Conservation (phyloP, 768 basidiomycete genomes). For the Mrakia hoshinonis region DNA sequence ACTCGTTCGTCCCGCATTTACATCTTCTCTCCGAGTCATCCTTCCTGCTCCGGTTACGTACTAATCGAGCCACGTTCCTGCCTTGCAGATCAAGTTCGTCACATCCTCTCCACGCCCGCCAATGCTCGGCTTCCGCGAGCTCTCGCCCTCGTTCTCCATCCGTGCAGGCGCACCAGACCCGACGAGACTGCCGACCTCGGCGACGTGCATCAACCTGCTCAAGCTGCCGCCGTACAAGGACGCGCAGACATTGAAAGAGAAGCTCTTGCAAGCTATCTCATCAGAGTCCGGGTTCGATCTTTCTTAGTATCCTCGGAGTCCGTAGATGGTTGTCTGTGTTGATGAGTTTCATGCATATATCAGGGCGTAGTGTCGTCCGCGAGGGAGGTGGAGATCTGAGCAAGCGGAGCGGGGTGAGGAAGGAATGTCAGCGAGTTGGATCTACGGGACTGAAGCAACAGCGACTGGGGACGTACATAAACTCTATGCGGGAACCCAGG, state of each 20-base stretch:
- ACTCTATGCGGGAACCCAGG: no score
- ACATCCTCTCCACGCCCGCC: constrained; percentile 44
- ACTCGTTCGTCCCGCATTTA: not conserved
- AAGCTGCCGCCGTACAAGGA: constrained; percentile 70
- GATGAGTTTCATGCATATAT: not conserved
- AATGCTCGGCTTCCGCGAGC: constrained; percentile 40
- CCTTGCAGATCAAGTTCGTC: constrained; percentile 60
- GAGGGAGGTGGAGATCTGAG: no score
- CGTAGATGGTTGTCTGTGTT: no score
- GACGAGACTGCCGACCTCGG: constrained; percentile 44
- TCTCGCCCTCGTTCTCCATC: constrained; percentile 80
- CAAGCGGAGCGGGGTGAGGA: no score
- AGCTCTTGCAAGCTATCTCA: constrained; percentile 76
- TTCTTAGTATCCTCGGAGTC: no score
- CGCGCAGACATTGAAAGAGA: constrained; percentile 58
- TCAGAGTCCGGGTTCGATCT: constrained; percentile 88
- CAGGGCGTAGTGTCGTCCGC: no score
- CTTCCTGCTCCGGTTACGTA: no score
- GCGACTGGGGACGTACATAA: no score
- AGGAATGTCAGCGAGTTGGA: no score
- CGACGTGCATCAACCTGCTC: constrained; percentile 81
- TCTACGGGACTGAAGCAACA: no score
- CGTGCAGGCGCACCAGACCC: constrained; percentile 66
- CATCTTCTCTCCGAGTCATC: not conserved
- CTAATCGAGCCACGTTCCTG: not conserved